Evolutionary conservation across 2,329 filamentous ascomycete genomes (phyloP), one percentile per base, ranked within the genome.

Genomic region (Venturia carpophila): DNA sequence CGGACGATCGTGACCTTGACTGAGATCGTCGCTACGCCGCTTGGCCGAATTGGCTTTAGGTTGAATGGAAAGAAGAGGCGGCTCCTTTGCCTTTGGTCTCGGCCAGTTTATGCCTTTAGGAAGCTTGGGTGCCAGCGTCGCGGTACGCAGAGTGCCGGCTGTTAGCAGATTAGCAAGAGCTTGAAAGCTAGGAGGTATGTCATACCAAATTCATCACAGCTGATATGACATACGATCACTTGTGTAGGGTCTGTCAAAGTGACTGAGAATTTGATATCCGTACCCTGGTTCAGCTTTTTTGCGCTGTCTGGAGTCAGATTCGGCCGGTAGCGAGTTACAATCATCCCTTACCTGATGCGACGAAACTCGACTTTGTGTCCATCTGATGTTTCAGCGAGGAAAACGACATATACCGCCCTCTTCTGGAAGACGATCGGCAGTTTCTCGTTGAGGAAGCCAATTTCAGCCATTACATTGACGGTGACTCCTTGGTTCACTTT

Each of bases 181-280:
- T 6, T 7, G 56, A 17, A 34, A n/a, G 42, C 15, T 10, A 21
- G 15, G 27, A 24, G 4, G 10, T 27, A 43, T 6, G 9, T 6
- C 76, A 67, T 73, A 84, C 83, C 90, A 70, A 97, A 88, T 55
- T 91, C 87, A 75, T 97, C 93, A 69, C 92, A 97, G 74, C 90
- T 89, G 61, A 92, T 80, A 71, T 87, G 85, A 67, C 86, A 90
- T 30, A 81, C 81, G 42, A 94, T 83, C 3, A 80, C 76, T 65
- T 88, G 83, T 21, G 83, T 81, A 0, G 79, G 73, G 5, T 77
- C 77, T 1, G 74, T 81, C 24, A 91, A 72, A 0, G 83, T 76
- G 0, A 86, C 83, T 24, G 76, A 83, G 68, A 88, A 87, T 0
- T 79, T 74, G 1, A 92, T 72, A 11, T 86, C 82, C 30, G 87